Evolutionary conservation across 1,284 basidiomycete species (phyloP).

Genomic region (Marasmius tenuissimus): DNA sequence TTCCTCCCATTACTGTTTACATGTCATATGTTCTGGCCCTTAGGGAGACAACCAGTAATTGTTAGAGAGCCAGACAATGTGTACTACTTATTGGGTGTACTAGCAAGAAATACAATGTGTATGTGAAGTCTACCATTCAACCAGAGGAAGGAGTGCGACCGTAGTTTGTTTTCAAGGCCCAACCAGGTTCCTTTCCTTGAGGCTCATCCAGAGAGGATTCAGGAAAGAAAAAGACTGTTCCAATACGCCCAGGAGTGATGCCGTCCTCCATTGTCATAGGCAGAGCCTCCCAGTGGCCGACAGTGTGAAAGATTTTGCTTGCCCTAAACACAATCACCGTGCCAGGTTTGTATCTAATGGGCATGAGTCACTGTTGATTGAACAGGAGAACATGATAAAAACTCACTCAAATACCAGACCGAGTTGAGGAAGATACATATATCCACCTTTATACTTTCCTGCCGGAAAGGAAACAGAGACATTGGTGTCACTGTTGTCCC

Average conservation of each 20-base stretch:
- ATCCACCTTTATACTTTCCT: background rate
- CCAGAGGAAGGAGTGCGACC: background rate
- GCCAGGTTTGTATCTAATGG: background rate
- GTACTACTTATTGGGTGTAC: too few relatives aligned
- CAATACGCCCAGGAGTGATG: background rate
- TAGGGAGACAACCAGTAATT: too few relatives aligned
- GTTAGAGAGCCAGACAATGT: too few relatives aligned
- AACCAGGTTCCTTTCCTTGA: background rate
- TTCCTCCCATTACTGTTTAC: too few relatives aligned
- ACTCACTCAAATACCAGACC: background rate
- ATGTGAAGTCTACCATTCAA: too few relatives aligned
- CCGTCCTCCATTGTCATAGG: background rate
- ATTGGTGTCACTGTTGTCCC: background rate
- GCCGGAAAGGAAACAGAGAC: background rate
- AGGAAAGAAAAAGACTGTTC: background rate
- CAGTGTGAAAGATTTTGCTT: background rate
- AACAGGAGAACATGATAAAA: background rate
- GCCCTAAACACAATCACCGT: background rate
- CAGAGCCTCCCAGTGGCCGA: background rate
- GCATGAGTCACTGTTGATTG: background rate
- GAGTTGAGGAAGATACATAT: background rate
- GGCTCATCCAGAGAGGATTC: background rate
- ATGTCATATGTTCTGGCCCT: too few relatives aligned
- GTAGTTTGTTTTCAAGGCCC: background rate
- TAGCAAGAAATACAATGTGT: too few relatives aligned